Base-by-base conservation (phyloP, 139 green algal genomes). In the Coccomyxa sp. region DNA sequence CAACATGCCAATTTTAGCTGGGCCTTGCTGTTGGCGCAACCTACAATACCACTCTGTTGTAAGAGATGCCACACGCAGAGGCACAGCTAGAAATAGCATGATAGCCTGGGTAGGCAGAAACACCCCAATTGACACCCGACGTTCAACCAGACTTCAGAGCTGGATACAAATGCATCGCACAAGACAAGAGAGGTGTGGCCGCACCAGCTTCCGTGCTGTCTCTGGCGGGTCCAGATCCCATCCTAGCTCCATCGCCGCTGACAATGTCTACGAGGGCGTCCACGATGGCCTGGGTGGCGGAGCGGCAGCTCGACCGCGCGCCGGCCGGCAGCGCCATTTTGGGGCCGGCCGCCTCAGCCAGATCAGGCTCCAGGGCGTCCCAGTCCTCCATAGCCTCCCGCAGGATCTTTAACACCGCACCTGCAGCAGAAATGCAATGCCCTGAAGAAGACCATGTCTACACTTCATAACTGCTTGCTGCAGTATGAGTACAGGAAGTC, bases 291-390 rank as follows among this genome's bases (percentile, higher is more conserved):
- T 77, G 71, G 1, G 71, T 77, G 71, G 71, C 71, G n/a, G 23
- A 45, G 71, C 71, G 31, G 71, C n/a, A 9, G 71, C 71, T 38
- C 27, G 21, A 25, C 18, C 18, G 14, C 23, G 71, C 71, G 23
- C 31, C n/a, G 27, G 25, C 71, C 17, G 71, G n/a, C 14, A n/a
- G 71, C 71, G 27, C 71, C 71, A 38, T 31, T 18, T 18, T 18
- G 1, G 31, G 21, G n/a, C 71, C 27, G 71, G 76, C 80, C 30
- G 78, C 57, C 16, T 89, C 82, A 12, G 67, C 27, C 21, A 91
- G 81, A 80, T 89, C 89, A n/a, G 76, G 77, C 67, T 92, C 88
- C 63, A 89, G 75, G 0, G 88, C 86, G 27, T 93, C 90, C 90
- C 90, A 94, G 25, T 79, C 82, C 17, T 67, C 74, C 60, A 94